Evolutionary conservation across 805 yeast genomes (phyloP).

Genomic region (Monosporozyma yasuniensis): DNA sequence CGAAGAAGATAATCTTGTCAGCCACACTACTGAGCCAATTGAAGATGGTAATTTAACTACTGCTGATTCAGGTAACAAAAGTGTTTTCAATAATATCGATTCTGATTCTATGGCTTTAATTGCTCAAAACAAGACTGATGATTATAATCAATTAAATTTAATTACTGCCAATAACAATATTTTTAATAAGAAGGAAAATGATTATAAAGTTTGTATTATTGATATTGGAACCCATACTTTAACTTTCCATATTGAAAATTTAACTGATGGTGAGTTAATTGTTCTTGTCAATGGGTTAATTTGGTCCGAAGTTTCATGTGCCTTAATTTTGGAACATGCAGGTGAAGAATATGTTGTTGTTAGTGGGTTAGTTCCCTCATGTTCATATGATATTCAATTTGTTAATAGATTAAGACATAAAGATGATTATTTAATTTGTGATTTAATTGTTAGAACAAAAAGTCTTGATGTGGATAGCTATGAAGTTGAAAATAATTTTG

Average conservation of each 20-base stretch:
- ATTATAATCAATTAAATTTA: constrained; percentile 23
- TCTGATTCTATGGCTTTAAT: constrained; percentile 31
- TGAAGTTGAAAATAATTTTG: constrained; percentile 3
- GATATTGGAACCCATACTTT: constrained; percentile 45
- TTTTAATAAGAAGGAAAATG: constrained; percentile 26
- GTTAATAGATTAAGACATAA: constrained; percentile 30
- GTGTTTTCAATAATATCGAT: constrained; percentile 25
- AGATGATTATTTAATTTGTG: constrained; percentile 32
- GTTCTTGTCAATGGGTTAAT: constrained; percentile 55
- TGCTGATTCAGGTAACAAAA: constrained; percentile 6
- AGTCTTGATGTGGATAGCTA: constrained; percentile 9
- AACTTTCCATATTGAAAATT: constrained; percentile 42
- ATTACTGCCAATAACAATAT: constrained; percentile 21
- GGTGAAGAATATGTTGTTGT: constrained; percentile 48
- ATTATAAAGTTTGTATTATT: constrained; percentile 35
- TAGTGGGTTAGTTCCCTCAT: constrained; percentile 54
- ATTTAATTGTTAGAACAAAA: constrained; percentile 33
- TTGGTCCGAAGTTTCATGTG: constrained; percentile 58
- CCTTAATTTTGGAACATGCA: constrained; percentile 30
- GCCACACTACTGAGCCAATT: background rate
- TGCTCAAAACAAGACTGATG: constrained; percentile 27
- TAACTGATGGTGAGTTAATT: constrained; percentile 34
- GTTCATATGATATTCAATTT: constrained; percentile 51
- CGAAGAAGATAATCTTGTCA: background rate
- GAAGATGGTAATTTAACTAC: background rate